phyloP scores from a whole-genome alignment of 2,329 filamentous ascomycete species.

The Phoma sp. region DNA sequence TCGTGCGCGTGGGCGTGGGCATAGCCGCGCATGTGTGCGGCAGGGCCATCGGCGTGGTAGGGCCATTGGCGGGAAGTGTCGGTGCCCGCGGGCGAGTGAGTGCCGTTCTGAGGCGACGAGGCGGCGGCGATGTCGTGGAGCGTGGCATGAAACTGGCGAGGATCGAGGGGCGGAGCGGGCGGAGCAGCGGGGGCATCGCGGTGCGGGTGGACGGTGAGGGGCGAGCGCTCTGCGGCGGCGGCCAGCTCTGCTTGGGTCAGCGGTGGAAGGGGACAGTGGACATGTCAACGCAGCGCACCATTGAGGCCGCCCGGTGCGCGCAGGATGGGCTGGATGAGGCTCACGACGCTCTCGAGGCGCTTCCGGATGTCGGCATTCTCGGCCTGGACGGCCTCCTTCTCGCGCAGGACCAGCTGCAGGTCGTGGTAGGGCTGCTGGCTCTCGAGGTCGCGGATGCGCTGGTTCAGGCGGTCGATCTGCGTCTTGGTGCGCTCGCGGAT shows the following conservation, averaged over 20 bases:
- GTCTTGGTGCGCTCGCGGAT: slow-evolving; percentile 83
- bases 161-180: slow-evolving; percentile 24
- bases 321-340: slow-evolving; percentile 67
- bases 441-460: slow-evolving; percentile 75
- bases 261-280: not conserved
- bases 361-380: slow-evolving; percentile 81
- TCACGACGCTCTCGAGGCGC: slow-evolving; percentile 69
- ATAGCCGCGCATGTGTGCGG: slow-evolving; percentile 44
- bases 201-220: slow-evolving; percentile 45
- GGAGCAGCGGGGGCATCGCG: slow-evolving; percentile 13
- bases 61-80: slow-evolving; percentile 40
- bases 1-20: slow-evolving; percentile 46
- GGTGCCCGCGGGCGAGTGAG: slow-evolving; percentile 34
- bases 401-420: slow-evolving; percentile 74
- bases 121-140: slow-evolving; percentile 30
- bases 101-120: slow-evolving; percentile 30
- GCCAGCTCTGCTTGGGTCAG: slow-evolving; percentile 50
- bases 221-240: slow-evolving; percentile 55
- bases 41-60: slow-evolving; percentile 39
- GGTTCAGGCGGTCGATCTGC: slow-evolving; percentile 77
- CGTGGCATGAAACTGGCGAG: slow-evolving; percentile 31
- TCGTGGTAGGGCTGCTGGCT: slow-evolving; percentile 84
- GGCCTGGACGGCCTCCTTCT: slow-evolving; percentile 77
- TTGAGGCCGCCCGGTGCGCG: slow-evolving; percentile 50
- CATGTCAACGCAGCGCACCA: too few relatives aligned